Percentiles rank a stretch among this genome's conserved stretches.
Conservation (phyloP, 1,284 basidiomycete genomes). For the Ceratobasidium sp. region DNA sequence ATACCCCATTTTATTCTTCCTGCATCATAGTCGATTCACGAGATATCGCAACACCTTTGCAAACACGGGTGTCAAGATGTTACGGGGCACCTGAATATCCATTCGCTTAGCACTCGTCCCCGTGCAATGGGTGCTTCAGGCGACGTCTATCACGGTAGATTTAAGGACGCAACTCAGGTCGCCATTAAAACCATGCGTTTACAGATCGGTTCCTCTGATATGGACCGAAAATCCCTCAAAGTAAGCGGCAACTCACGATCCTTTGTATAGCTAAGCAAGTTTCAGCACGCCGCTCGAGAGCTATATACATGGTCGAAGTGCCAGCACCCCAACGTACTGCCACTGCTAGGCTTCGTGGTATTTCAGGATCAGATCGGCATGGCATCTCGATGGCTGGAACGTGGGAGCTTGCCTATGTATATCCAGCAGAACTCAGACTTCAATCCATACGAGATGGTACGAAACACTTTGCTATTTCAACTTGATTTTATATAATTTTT, state of each 20-base stretch:
- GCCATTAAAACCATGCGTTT: conserved; percentile 21
- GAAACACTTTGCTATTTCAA: background rate
- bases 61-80: conserved; percentile 21
- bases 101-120: background rate
- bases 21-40: background rate
- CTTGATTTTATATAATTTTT: background rate
- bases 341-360: background rate
- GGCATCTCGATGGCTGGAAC: conserved; percentile 18
- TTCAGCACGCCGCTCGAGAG: conserved; percentile 4
- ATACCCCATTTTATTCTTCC: no score
- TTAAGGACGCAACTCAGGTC: background rate
- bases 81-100: background rate
- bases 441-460: background rate
- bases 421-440: background rate
- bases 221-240: background rate
- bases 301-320: conserved; percentile 25
- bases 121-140: conserved; percentile 6
- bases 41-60: background rate
- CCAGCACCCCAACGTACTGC: conserved; percentile 8
- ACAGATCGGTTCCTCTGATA: background rate
- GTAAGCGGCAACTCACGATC: background rate
- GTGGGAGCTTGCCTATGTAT: background rate
- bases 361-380: conserved; percentile 20
- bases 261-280: background rate
- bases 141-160: conserved; percentile 2